A percentile compares a stretch with the other conserved stretches of the same genome.
phyloP scores from a whole-genome alignment of 768 basidiomycete genomes.

The Tricholoma hemisulphureum region DNA sequence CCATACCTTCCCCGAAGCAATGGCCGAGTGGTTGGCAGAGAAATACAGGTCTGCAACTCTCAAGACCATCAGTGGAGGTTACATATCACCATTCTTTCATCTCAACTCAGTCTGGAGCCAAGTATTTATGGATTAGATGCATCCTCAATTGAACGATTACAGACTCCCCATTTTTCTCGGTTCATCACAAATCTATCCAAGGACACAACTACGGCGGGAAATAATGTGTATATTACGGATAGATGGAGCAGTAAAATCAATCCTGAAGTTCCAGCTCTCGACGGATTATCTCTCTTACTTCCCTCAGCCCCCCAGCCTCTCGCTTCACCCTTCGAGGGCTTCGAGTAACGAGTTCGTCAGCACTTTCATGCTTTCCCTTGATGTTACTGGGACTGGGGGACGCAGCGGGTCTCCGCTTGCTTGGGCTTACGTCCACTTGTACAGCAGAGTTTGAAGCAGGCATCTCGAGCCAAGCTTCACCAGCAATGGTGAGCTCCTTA shows the following conservation, averaged over 20 bases:
- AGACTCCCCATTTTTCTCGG: background rate
- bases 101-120: slow-evolving; percentile 47
- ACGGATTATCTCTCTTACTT: slow-evolving; percentile 80
- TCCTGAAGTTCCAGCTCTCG: slow-evolving; percentile 74
- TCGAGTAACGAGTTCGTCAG: slow-evolving; percentile 57
- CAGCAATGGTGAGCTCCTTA: slow-evolving; percentile 56
- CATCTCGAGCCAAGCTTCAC: slow-evolving; percentile 62
- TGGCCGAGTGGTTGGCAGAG: slow-evolving; percentile 49
- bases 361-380: slow-evolving; percentile 55
- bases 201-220: slow-evolving; percentile 19
- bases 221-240: slow-evolving; percentile 11
- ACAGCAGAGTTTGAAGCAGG: slow-evolving; percentile 41
- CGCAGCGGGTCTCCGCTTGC: slow-evolving; percentile 33
- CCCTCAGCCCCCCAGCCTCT: slow-evolving; percentile 70
- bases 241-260: slow-evolving; percentile 39
- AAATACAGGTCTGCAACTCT: slow-evolving; percentile 44
- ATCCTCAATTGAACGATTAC: background rate
- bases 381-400: slow-evolving; percentile 52
- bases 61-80: slow-evolving; percentile 46
- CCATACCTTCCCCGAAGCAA: slow-evolving; percentile 36
- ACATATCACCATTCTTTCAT: slow-evolving; percentile 44
- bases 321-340: slow-evolving; percentile 73
- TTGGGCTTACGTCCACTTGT: slow-evolving; percentile 35
- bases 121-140: slow-evolving; percentile 21
- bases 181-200: slow-evolving; percentile 11